phyloP scores from a whole-genome alignment of 2,329 filamentous ascomycete species.

The Scytalidium lignicola region DNA sequence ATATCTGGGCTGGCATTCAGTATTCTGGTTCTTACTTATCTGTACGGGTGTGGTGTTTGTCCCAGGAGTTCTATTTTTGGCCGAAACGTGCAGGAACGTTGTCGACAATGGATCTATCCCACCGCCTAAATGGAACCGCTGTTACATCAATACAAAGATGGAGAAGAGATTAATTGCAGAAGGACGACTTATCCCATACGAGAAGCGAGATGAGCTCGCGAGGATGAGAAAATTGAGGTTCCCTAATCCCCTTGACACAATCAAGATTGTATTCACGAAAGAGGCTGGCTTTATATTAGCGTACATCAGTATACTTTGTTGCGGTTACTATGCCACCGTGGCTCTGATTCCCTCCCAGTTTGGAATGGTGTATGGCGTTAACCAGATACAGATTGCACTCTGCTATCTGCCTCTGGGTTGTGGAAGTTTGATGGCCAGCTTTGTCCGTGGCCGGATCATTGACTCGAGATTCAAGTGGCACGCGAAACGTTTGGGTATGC shows the following conservation, averaged over 20 bases:
- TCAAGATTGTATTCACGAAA: background rate
- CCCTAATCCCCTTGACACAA: constrained; percentile 1
- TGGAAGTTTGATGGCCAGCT: constrained; percentile 43
- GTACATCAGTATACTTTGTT: constrained; percentile 46
- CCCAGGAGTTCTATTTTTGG: constrained; percentile 7
- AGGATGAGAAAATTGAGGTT: background rate
- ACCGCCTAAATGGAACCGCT: constrained; percentile 49
- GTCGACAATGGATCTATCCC: constrained; percentile 36
- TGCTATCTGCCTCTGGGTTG: constrained; percentile 34
- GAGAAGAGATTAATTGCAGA: background rate
- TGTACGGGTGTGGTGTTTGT: constrained; percentile 32
- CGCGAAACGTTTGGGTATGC: constrained; percentile 53
- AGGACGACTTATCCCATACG: background rate
- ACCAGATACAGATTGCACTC: constrained; percentile 14
- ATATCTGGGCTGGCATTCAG: constrained; percentile 38
- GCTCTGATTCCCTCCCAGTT: constrained; percentile 44
- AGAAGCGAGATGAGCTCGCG: background rate
- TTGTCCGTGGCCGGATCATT: constrained; percentile 44
- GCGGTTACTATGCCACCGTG: constrained; percentile 45
- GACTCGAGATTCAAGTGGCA: constrained; percentile 65
- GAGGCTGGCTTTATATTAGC: constrained; percentile 3
- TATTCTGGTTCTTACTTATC: constrained; percentile 47
- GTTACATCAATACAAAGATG: constrained; percentile 38
- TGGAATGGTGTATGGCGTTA: constrained; percentile 11
- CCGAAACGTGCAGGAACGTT: constrained; percentile 14